Evolutionary conservation across 768 basidiomycete species (phyloP).

Genomic region (Boletus rubropictus): DNA sequence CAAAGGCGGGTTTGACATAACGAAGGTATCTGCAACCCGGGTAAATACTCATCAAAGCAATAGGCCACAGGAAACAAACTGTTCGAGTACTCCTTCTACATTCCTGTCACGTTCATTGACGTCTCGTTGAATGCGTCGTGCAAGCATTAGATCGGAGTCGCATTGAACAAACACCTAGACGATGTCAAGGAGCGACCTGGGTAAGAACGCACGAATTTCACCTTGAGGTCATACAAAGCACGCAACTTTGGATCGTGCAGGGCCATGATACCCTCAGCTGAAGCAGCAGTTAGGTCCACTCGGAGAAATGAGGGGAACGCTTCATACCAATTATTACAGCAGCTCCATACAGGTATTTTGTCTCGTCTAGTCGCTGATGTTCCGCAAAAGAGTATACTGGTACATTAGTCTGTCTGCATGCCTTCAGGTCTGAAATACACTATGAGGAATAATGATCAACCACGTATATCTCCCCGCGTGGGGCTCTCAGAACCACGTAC

Average conservation of each 20-base stretch:
- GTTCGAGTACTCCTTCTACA: constrained; percentile 84
- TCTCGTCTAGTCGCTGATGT: constrained; percentile 77
- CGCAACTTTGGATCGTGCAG: constrained; percentile 75
- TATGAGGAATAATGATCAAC: constrained; percentile 26
- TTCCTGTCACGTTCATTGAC: constrained; percentile 80
- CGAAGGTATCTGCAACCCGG: constrained; percentile 67
- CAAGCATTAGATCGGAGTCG: constrained; percentile 96
- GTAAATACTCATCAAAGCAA: not conserved
- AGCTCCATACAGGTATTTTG: constrained; percentile 88
- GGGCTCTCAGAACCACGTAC: constrained; percentile 38
- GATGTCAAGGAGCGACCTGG: not conserved
- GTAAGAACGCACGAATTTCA: constrained; percentile 21
- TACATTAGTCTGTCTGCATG: constrained; percentile 78
- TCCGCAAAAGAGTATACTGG: constrained; percentile 91
- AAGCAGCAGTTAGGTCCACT: not conserved
- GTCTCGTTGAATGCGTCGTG: constrained; percentile 84
- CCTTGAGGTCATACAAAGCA: constrained; percentile 88
- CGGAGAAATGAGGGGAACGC: not conserved
- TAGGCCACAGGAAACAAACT: constrained; percentile 41
- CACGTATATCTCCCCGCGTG: not conserved
- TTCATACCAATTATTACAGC: constrained; percentile 77
- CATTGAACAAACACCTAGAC: constrained; percentile 81
- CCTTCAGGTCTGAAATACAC: constrained; percentile 84
- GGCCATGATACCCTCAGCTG: constrained; percentile 90
- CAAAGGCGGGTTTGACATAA: constrained; percentile 92